These are phyloP conservation scores for Linum trigynum DNA, from an alignment of 345 rosid species.

Conservation along the genomic window DNA sequence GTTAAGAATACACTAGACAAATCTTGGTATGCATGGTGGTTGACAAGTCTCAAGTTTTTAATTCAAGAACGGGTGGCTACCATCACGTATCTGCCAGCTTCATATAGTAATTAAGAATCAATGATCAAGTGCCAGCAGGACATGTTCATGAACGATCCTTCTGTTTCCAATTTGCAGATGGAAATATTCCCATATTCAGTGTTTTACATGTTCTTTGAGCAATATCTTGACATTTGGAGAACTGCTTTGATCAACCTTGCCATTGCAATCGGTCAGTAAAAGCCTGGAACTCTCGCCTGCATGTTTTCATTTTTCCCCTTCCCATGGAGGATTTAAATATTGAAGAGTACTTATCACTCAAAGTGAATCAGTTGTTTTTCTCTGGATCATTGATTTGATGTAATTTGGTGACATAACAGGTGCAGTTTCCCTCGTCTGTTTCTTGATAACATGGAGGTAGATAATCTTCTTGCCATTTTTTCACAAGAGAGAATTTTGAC, in stretches of 20 bases:
- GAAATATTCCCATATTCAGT: slow-evolving; percentile 96
- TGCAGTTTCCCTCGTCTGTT: slow-evolving; percentile 85
- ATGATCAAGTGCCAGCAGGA: slow-evolving; percentile 5
- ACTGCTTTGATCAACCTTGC: slow-evolving; percentile 88
- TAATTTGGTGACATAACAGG: slow-evolving; percentile 34
- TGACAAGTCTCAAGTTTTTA: not conserved
- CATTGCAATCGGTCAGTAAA: slow-evolving; percentile 78
- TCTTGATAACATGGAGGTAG: slow-evolving; percentile 86
- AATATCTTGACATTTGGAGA: slow-evolving; percentile 96
- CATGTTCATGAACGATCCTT: slow-evolving; percentile 3
- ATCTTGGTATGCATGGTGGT: not conserved
- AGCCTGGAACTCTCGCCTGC: not conserved
- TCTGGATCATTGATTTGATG: slow-evolving; percentile 7
- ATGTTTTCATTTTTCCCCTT: not conserved
- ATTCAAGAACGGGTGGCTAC: not conserved
- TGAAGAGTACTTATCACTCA: not conserved
- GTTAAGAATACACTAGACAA: no score
- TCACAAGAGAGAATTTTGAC: not conserved
- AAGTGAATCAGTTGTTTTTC: slow-evolving; percentile 6
- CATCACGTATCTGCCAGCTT: not conserved
- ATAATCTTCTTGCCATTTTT: slow-evolving; percentile 15
- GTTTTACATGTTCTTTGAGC: slow-evolving; percentile 97
- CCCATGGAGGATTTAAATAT: not conserved
- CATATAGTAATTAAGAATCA: not conserved
- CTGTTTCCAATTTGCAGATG: slow-evolving; percentile 47